These are phyloP conservation scores for Turnera subulata DNA, from an alignment of 345 rosid genomes.

Conservation along the genomic window DNA sequence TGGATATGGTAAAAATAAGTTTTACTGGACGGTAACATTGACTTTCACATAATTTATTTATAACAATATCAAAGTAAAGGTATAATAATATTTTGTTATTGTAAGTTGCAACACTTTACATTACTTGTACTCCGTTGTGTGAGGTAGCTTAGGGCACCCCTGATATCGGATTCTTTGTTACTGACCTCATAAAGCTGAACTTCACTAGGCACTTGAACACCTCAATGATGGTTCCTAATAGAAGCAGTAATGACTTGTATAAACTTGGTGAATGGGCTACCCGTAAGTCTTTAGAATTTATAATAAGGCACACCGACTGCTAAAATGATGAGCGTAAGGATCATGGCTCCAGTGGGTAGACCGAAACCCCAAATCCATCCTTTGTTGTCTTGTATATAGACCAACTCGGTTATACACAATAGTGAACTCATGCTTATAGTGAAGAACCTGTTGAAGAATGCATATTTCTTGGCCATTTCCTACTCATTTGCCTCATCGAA, in stretches of 20 bases:
- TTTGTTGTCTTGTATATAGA: constrained; percentile 32
- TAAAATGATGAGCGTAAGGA: constrained; percentile 28
- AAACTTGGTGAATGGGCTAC: constrained; percentile 56
- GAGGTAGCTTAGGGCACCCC: constrained; percentile 43
- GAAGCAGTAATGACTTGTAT: constrained; percentile 48
- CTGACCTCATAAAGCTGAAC: constrained; percentile 35
- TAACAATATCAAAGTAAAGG: too few relatives aligned
- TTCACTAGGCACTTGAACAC: constrained; percentile 19
- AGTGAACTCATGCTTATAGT: constrained; percentile 51
- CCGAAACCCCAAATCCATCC: constrained; percentile 54
- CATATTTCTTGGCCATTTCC: constrained; percentile 36
- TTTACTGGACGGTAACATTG: too few relatives aligned
- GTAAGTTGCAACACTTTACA: too few relatives aligned
- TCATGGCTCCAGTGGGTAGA: constrained; percentile 29
- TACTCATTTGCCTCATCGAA: constrained; percentile 47
- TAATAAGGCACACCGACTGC: constrained; percentile 28
- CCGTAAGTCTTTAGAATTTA: constrained; percentile 49
- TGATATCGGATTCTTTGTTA: constrained; percentile 38
- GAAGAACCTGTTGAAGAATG: constrained; percentile 62
- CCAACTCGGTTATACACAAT: constrained; percentile 40
- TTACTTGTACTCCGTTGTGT: constrained; percentile 19
- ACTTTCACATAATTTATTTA: too few relatives aligned
- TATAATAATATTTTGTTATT: too few relatives aligned
- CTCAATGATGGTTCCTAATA: constrained; percentile 36
- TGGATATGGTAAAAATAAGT: too few relatives aligned